Evolutionary conservation across 2,329 filamentous ascomycete species (phyloP), one percentile per base, ranked within the genome.

Genomic region (Pezicula rhizophila): DNA sequence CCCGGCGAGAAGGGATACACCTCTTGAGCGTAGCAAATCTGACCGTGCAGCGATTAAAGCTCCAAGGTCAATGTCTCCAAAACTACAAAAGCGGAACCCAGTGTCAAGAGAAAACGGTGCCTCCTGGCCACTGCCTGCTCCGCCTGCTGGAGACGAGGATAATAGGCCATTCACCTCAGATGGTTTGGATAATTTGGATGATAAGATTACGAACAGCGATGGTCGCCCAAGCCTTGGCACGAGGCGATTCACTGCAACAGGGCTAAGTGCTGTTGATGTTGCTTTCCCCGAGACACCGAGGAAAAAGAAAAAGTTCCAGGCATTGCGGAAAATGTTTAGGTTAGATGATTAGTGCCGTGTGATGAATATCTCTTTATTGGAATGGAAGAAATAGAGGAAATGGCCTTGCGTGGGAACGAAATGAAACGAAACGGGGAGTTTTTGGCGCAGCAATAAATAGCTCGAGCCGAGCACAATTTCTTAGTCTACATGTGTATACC

Each of bases 251-350:
- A 63, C 62, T 7, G 57, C 55, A 40, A 58, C 58, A 33, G 59
- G 60, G 0, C 35, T 62, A 23, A 43, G 31, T 20, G 50, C 33
- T 25, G 52, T 58, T 28, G 59, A 59, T 52, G 17, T 54, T 15
- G 49, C 23, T 4, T 38, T 26, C 20, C 41, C 37, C 5, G 47
- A 37, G 8, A 49, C 42, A n/a, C 39, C 35, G 35, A 57, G 48
- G 46, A 78, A 77, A 69, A 80, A 77, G 70, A 88, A 87, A 75
- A 86, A 84, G 66, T 88, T 89, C 65, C 75, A 76, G 38, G 69
- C 72, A 47, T 66, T 89, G 62, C 79, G 85, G 63, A 79, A 74
- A 64, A 84, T 85, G 64, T 85, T 89, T 66, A 71, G 74, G 43
- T 64, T 82, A 44, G 67, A 78, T 60, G 76, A 79, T 59, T 81